Evolutionary conservation across 108 stramenopile species (phyloP).

Genomic region (Cyclotella kingstonii): DNA sequence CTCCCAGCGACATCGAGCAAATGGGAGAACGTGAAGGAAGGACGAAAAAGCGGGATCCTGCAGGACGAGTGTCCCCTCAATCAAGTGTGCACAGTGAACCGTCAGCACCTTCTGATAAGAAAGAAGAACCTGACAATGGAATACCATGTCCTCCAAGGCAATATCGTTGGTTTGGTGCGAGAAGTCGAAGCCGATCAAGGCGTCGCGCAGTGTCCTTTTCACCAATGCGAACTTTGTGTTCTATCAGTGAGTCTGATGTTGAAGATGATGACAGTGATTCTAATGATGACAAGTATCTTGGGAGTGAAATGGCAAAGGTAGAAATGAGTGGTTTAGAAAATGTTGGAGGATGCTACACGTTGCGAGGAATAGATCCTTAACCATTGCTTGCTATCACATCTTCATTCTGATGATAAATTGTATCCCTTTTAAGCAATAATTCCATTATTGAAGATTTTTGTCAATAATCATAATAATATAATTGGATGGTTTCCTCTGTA

Average conservation of each 20-base stretch:
- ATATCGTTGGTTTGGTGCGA: constrained; percentile 22
- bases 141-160: constrained; percentile 29
- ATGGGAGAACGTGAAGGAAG: constrained; percentile 11
- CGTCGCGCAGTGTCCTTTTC: constrained; percentile 31
- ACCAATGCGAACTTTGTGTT: constrained; percentile 37
- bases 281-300: constrained; percentile 1
- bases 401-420: constrained; percentile 10
- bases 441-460: no score
- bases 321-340: no score
- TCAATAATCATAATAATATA: no score
- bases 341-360: neutral
- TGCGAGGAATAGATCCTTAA: constrained; percentile 22
- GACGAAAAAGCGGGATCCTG: constrained; percentile 26
- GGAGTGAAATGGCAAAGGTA: neutral
- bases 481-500: no score
- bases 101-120: neutral
- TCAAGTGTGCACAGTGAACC: neutral
- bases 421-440: no score
- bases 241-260: constrained; percentile 31
- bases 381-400: neutral
- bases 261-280: constrained; percentile 36
- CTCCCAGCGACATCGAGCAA: neutral
- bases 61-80: constrained; percentile 17
- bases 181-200: constrained; percentile 41
- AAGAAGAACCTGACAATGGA: constrained; percentile 9